Percentiles rank a stretch among this genome's conserved stretches.
phyloP scores from a whole-genome alignment of 177 flowering plant species.

The Vitis hybrid region DNA sequence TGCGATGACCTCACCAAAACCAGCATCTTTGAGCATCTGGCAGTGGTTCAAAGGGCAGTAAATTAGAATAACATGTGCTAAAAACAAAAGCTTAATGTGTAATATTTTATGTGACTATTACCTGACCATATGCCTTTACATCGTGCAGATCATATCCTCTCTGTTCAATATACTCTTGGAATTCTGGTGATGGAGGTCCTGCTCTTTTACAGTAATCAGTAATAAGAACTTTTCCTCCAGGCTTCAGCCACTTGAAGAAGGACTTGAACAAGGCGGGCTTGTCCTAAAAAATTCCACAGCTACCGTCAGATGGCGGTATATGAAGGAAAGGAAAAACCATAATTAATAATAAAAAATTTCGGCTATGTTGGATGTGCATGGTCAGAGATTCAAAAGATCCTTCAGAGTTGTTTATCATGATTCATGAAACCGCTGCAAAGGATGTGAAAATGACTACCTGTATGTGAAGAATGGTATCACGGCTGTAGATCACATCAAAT shows the following conservation, averaged over 20 bases:
- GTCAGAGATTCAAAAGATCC: background rate
- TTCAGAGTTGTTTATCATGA: background rate
- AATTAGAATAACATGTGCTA: too few species aligned
- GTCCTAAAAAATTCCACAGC: conserved; percentile 52
- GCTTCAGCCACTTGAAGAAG: conserved; percentile 96
- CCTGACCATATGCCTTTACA: conserved; percentile 89
- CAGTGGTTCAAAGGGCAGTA: background rate
- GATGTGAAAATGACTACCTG: too few species aligned
- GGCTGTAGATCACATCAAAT: conserved; percentile 48
- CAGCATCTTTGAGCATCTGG: conserved; percentile 98
- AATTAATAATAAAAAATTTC: background rate
- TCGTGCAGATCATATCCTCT: conserved; percentile 98
- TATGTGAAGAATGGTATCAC: too few species aligned
- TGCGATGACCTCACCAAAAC: conserved; percentile 80
- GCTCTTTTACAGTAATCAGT: conserved; percentile 86
- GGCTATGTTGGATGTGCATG: too few species aligned
- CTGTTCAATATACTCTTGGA: conserved; percentile 75
- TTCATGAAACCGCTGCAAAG: too few species aligned
- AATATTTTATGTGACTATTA: conserved; percentile 5
- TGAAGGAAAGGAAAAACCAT: background rate
- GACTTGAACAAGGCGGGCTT: conserved; percentile 85
- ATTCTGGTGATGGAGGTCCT: conserved; percentile 71
- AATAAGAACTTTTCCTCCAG: conserved; percentile 92
- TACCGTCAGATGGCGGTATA: too few species aligned
- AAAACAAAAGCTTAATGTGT: too few species aligned